A percentile compares a stretch with the other conserved stretches of the same genome.
Conservation (phyloP, 129 eudicot species). For the Helianthus annuus region DNA sequence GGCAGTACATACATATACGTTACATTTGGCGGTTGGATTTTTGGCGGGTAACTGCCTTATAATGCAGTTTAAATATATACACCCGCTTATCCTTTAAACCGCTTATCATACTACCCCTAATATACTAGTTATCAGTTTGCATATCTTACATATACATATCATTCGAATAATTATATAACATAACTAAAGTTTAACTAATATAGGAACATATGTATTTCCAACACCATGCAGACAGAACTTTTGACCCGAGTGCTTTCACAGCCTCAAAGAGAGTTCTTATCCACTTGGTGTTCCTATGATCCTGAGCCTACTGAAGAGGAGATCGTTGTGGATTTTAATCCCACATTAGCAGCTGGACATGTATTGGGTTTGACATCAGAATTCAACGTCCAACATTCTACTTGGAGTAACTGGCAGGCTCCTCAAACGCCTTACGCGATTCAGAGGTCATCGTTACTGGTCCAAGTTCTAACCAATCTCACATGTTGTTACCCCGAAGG, state of each 20-base stretch:
- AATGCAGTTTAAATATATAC: too few species aligned
- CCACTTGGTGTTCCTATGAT: conserved; percentile 83
- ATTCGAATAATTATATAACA: too few species aligned
- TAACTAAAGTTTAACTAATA: too few species aligned
- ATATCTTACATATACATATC: too few species aligned
- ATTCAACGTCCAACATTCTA: conserved; percentile 27
- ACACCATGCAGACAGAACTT: conserved; percentile 71
- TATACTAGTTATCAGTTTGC: too few species aligned
- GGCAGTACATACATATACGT: too few species aligned
- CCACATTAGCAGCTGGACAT: conserved; percentile 51
- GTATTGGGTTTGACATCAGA: conserved; percentile 37
- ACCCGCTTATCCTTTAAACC: too few species aligned
- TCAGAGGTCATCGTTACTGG: conserved; percentile 72
- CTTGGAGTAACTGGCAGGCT: conserved; percentile 39
- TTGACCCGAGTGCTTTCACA: conserved; percentile 52
- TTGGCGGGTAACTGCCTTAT: too few species aligned
- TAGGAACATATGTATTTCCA: too few species aligned
- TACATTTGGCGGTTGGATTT: too few species aligned
- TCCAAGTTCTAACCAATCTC: conserved; percentile 77
- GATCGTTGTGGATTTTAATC: conserved; percentile 61
- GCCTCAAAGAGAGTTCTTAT: conserved; percentile 61
- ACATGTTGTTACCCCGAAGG: conserved; percentile 61
- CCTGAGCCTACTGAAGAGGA: conserved; percentile 61
- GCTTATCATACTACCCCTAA: too few species aligned
- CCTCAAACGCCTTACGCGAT: conserved; percentile 66